Percentiles rank a stretch among this genome's conserved stretches.
These are phyloP conservation scores for Fusarium cicatricum DNA, from an alignment of 2,329 filamentous ascomycete genomes.

Conservation along the genomic window DNA sequence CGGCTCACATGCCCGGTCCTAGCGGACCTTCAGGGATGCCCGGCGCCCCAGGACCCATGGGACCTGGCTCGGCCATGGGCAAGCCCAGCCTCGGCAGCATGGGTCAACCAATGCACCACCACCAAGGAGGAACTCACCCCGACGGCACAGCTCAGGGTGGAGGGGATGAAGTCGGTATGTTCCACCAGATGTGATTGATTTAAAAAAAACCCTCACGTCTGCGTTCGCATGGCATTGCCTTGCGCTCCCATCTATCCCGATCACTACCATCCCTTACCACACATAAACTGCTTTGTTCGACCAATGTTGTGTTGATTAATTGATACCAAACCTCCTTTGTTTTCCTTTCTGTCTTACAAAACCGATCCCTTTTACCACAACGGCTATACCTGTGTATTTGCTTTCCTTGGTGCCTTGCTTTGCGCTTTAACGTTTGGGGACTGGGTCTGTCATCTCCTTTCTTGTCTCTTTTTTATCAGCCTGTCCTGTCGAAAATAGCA, in stretches of 20 bases:
- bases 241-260: constrained; percentile 30
- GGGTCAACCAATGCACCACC: constrained; percentile 75
- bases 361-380: constrained; percentile 30
- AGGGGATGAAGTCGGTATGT: constrained; percentile 96
- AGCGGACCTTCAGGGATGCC: constrained; percentile 72
- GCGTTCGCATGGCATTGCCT: constrained; percentile 45
- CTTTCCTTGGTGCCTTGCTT: constrained; percentile 18
- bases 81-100: constrained; percentile 73
- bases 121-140: constrained; percentile 53
- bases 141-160: constrained; percentile 69
- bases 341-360: constrained; percentile 31
- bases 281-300: constrained; percentile 37
- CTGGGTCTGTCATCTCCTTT: constrained; percentile 45
- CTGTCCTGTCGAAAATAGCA: constrained; percentile 37
- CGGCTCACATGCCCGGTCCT: constrained; percentile 73
- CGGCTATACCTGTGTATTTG: constrained; percentile 41
- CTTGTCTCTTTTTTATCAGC: constrained; percentile 18
- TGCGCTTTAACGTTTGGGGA: constrained; percentile 25
- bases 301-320: constrained; percentile 49
- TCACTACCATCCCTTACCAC: constrained; percentile 33
- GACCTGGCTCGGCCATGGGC: constrained; percentile 65
- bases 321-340: constrained; percentile 47
- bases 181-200: constrained; percentile 83
- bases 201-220: constrained; percentile 45
- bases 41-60: constrained; percentile 68